Evolutionary conservation across 1,284 basidiomycete genomes (phyloP).

Genomic region (Leccinum solheimii): DNA sequence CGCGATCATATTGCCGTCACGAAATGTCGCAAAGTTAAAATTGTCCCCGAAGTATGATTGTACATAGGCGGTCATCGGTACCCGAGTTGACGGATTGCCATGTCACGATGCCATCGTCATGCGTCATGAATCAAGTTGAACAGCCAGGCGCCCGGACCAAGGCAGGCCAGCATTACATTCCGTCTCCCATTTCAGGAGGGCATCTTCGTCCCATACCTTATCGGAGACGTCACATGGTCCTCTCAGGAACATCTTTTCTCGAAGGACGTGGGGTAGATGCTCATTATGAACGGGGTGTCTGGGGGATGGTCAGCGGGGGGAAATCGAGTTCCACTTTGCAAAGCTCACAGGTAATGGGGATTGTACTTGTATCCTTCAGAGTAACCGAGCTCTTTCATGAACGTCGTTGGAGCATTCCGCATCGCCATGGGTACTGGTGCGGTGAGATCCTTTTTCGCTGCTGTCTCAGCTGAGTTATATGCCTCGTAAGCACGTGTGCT

Average conservation of each 20-base stretch:
- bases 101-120: not conserved
- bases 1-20: not conserved
- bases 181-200: slow-evolving; percentile 71
- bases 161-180: slow-evolving; percentile 57
- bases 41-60: not conserved
- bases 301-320: slow-evolving; percentile 12
- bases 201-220: slow-evolving; percentile 77
- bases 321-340: not conserved
- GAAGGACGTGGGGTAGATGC: slow-evolving; percentile 51
- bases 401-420: slow-evolving; percentile 83
- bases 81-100: not conserved
- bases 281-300: slow-evolving; percentile 76
- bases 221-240: slow-evolving; percentile 50
- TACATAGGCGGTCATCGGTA: not conserved
- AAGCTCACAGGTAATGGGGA: slow-evolving; percentile 66
- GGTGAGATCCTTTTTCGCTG: slow-evolving; percentile 53
- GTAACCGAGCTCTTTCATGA: slow-evolving; percentile 85
- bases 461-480: slow-evolving; percentile 70
- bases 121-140: not conserved
- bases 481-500: slow-evolving; percentile 79
- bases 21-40: not conserved
- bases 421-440: slow-evolving; percentile 75
- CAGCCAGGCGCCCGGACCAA: slow-evolving; percentile 59
- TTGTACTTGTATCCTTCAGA: slow-evolving; percentile 77
- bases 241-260: slow-evolving; percentile 51